phyloP scores from a whole-genome alignment of 805 yeast genomes.

The Blastobotrys terrestris region DNA sequence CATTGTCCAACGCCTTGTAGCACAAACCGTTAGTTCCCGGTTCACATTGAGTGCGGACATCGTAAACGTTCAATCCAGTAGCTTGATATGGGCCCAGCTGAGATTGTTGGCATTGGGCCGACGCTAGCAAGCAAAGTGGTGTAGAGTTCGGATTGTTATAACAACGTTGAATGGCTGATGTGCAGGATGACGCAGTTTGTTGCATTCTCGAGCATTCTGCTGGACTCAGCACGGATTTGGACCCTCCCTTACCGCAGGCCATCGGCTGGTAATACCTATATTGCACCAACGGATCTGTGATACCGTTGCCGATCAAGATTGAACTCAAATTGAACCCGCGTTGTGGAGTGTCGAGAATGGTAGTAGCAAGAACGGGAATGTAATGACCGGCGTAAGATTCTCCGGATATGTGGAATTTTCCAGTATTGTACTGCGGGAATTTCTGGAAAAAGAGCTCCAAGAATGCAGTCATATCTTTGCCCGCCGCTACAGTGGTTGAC shows the following conservation, averaged over 20 bases:
- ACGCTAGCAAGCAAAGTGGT: conserved; percentile 81
- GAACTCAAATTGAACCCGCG: conserved; percentile 63
- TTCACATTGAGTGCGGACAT: conserved; percentile 48
- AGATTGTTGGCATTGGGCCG: conserved; percentile 69
- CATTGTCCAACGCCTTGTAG: conserved; percentile 48
- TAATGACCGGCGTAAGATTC: conserved; percentile 94
- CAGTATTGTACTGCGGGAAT: conserved; percentile 62
- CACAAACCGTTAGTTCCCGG: conserved; percentile 49
- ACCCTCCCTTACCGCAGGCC: conserved; percentile 90
- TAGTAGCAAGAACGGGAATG: conserved; percentile 73
- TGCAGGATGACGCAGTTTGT: conserved; percentile 57
- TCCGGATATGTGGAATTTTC: conserved; percentile 79
- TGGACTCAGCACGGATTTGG: conserved; percentile 59
- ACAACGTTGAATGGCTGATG: conserved; percentile 55
- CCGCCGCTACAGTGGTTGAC: conserved; percentile 72
- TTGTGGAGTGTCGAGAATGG: conserved; percentile 40
- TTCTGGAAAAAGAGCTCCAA: conserved; percentile 75
- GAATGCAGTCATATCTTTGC: conserved; percentile 79
- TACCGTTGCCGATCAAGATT: conserved; percentile 86
- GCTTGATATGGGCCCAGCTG: conserved; percentile 55
- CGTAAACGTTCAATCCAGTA: conserved; percentile 60
- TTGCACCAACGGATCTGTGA: conserved; percentile 79
- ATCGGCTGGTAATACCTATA: conserved; percentile 78
- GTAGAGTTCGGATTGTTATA: conserved; percentile 56
- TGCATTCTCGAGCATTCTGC: conserved; percentile 63